Evolutionary conservation across 192 early-diverging fungal genomes (phyloP).

Genomic region (Backusella circina): DNA sequence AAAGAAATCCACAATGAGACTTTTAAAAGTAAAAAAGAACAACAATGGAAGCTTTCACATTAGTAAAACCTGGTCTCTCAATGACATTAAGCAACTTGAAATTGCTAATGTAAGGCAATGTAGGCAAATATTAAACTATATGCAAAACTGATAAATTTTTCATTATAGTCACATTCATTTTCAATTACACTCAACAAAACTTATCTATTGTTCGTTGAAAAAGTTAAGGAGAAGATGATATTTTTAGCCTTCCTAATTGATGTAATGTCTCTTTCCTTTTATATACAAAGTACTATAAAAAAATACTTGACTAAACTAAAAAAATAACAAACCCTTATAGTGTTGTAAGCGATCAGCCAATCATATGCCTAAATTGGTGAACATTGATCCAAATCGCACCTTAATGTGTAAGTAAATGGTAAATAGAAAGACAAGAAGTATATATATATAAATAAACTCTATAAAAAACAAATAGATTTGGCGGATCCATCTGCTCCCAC

Average conservation of each 20-base stretch:
- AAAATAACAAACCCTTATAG: slow-evolving; percentile 26
- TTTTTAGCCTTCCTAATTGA: slow-evolving; percentile 42
- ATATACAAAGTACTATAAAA: not conserved
- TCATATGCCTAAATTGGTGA: slow-evolving; percentile 43
- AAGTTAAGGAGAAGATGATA: slow-evolving; percentile 40
- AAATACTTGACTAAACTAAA: not conserved
- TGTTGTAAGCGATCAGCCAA: slow-evolving; percentile 37
- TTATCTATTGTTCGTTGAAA: slow-evolving; percentile 50
- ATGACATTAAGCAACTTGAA: slow-evolving; percentile 48
- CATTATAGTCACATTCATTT: slow-evolving; percentile 43
- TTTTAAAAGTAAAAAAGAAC: slow-evolving; percentile 51
- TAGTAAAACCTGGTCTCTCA: slow-evolving; percentile 52
- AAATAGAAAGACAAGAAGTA: not conserved
- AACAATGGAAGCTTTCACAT: slow-evolving; percentile 43
- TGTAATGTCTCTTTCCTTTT: slow-evolving; percentile 8
- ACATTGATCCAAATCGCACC: slow-evolving; percentile 43
- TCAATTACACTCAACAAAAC: slow-evolving; percentile 46
- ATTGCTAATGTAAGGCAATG: slow-evolving; percentile 44
- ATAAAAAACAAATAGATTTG: slow-evolving; percentile 1
- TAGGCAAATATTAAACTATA: not conserved
- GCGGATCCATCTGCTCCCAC: slow-evolving; percentile 6
- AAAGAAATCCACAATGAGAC: slow-evolving; percentile 37
- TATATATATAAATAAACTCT: not conserved
- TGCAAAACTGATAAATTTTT: not conserved
- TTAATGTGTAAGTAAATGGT: slow-evolving; percentile 24